phyloP scores from a whole-genome alignment of 2,329 filamentous ascomycete genomes.

The Trichothecium sympodiale region DNA sequence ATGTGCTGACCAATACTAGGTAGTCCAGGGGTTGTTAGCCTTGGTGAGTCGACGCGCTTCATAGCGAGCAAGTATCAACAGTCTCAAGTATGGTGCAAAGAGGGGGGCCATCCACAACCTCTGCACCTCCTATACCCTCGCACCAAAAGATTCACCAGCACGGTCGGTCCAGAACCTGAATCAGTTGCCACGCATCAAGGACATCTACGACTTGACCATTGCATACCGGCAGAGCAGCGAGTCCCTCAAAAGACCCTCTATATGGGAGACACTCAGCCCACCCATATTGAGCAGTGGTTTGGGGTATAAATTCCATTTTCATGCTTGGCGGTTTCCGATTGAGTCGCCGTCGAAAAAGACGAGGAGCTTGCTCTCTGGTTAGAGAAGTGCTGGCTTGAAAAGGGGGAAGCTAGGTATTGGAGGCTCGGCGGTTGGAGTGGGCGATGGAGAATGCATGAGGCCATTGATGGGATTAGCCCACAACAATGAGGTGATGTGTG shows the following conservation, averaged over 20 bases:
- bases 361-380: conserved; percentile 39
- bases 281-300: conserved; percentile 23
- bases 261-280: conserved; percentile 40
- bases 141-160: conserved; percentile 49
- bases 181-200: conserved; percentile 36
- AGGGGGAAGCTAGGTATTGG: conserved; percentile 25
- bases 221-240: conserved; percentile 33
- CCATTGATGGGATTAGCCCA: no score
- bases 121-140: conserved; percentile 49
- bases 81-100: conserved; percentile 40
- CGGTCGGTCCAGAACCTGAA: conserved; percentile 39
- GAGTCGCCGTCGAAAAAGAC: conserved; percentile 35
- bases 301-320: conserved; percentile 38
- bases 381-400: conserved; percentile 40
- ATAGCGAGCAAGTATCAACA: conserved; percentile 40
- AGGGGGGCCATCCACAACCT: conserved; percentile 36
- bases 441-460: no score
- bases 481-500: no score
- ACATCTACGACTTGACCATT: conserved; percentile 45
- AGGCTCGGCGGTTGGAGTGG: no score
- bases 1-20: no score
- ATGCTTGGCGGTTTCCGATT: conserved; percentile 36
- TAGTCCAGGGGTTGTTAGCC: conserved; percentile 56
- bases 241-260: conserved; percentile 36
- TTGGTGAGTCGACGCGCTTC: conserved; percentile 52